Evolutionary conservation across 2,329 filamentous ascomycete species (phyloP).

Genomic region (Sporothrix sp.): DNA sequence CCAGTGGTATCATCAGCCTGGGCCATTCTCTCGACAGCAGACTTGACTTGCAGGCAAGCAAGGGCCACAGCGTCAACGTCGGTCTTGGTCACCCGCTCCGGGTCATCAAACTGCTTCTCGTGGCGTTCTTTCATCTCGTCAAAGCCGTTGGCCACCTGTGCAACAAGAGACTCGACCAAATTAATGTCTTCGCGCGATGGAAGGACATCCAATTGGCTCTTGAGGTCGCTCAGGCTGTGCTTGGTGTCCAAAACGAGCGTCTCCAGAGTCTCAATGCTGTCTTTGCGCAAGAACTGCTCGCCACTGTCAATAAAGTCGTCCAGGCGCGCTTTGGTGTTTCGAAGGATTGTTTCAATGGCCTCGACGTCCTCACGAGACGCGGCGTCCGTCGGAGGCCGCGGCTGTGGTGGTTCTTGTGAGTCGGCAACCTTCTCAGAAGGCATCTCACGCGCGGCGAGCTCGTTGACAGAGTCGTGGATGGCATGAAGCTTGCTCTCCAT

Average conservation of each 20-base stretch:
- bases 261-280: constrained; percentile 58
- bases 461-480: constrained; percentile 15
- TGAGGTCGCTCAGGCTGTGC: constrained; percentile 49
- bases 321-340: constrained; percentile 78
- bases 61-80: constrained; percentile 75
- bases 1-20: constrained; percentile 56
- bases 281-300: constrained; percentile 58
- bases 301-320: constrained; percentile 64
- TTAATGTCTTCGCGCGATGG: constrained; percentile 64
- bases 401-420: constrained; percentile 18
- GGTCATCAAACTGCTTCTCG: constrained; percentile 44
- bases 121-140: constrained; percentile 60
- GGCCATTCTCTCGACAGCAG: constrained; percentile 61
- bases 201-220: constrained; percentile 32
- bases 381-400: constrained; percentile 29
- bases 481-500: constrained; percentile 43
- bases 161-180: constrained; percentile 66
- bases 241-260: constrained; percentile 60
- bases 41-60: constrained; percentile 77
- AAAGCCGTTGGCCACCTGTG: constrained; percentile 63
- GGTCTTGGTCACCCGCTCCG: constrained; percentile 64
- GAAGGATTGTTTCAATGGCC: constrained; percentile 80
- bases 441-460: constrained; percentile 17
- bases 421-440: constrained; percentile 8
- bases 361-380: constrained; percentile 76